Conservation (phyloP, 2,329 filamentous ascomycete species). For the Helicocarpus griseus region DNA sequence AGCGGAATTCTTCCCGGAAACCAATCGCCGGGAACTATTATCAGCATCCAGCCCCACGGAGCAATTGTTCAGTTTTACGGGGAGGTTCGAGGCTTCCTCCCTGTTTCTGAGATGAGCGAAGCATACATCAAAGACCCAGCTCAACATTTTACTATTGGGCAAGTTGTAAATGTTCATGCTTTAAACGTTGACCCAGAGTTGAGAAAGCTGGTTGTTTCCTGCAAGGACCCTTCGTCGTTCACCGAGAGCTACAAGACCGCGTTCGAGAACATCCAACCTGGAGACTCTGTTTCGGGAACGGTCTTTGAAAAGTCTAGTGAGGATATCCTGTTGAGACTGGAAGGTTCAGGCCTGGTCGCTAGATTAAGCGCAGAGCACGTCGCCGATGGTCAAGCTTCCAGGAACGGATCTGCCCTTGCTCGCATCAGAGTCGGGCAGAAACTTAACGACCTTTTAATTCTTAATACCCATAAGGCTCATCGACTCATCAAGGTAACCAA, state of each 20-base stretch:
- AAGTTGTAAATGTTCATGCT: slow-evolving; percentile 87
- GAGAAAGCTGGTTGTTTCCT: slow-evolving; percentile 73
- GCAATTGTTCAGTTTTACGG: slow-evolving; percentile 92
- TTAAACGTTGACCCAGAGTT: slow-evolving; percentile 64
- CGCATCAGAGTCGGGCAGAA: slow-evolving; percentile 77
- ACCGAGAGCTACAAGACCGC: slow-evolving; percentile 65
- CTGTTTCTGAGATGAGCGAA: slow-evolving; percentile 95
- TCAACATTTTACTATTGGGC: slow-evolving; percentile 80
- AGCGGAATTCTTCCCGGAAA: slow-evolving; percentile 62
- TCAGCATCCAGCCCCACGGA: slow-evolving; percentile 67
- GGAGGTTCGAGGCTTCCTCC: slow-evolving; percentile 71
- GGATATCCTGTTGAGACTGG: slow-evolving; percentile 66
- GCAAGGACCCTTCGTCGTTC: slow-evolving; percentile 76
- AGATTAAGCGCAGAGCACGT: slow-evolving; percentile 68
- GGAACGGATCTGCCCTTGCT: slow-evolving; percentile 66
- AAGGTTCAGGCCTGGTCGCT: slow-evolving; percentile 65
- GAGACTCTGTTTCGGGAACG: slow-evolving; percentile 65
- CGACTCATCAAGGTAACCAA: slow-evolving; percentile 67
- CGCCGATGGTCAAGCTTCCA: slow-evolving; percentile 71
- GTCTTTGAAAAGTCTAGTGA: slow-evolving; percentile 74
- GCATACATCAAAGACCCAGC: slow-evolving; percentile 83
- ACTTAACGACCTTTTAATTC: slow-evolving; percentile 67
- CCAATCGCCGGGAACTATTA: slow-evolving; percentile 76
- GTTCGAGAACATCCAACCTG: slow-evolving; percentile 62
- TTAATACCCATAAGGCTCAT: slow-evolving; percentile 75